A percentile compares a stretch with the other conserved stretches of the same genome.
phyloP scores from a whole-genome alignment of 1,284 basidiomycete genomes.

The Fomitopsis palustris region DNA sequence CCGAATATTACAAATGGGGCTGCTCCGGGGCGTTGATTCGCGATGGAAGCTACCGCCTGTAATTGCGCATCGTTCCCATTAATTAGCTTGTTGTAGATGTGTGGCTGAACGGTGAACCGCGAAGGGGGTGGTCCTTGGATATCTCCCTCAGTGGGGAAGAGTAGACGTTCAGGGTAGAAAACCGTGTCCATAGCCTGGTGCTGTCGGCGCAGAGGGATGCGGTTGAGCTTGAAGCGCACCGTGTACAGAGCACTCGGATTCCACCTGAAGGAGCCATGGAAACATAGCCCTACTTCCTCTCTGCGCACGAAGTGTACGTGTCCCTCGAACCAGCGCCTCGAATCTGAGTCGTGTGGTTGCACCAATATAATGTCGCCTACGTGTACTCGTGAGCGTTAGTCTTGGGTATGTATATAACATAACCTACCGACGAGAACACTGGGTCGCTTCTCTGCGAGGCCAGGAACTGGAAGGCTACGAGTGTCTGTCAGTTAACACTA shows the following conservation, averaged over 20 bases:
- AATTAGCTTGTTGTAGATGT: slow-evolving; percentile 9
- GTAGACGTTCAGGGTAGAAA: slow-evolving; percentile 35
- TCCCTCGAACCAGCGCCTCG: slow-evolving; percentile 53
- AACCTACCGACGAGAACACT: slow-evolving; percentile 54
- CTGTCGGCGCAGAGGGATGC: slow-evolving; percentile 47
- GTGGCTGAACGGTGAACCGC: not conserved
- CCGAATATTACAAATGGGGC: slow-evolving; percentile 61
- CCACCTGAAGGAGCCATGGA: slow-evolving; percentile 39
- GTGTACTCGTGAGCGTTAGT: not conserved
- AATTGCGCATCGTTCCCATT: slow-evolving; percentile 43
- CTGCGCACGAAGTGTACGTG: slow-evolving; percentile 49
- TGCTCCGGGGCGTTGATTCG: slow-evolving; percentile 39
- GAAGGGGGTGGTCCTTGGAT: slow-evolving; percentile 8
- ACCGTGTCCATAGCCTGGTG: slow-evolving; percentile 51
- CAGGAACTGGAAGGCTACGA: slow-evolving; percentile 50
- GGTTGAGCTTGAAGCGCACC: slow-evolving; percentile 53
- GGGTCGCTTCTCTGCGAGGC: slow-evolving; percentile 60
- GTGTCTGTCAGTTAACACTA: not conserved
- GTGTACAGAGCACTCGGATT: slow-evolving; percentile 11
- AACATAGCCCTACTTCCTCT: slow-evolving; percentile 49
- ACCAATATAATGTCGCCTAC: slow-evolving; percentile 53
- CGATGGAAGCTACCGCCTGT: slow-evolving; percentile 49
- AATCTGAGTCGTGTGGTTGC: slow-evolving; percentile 34
- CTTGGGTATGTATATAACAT: not conserved
- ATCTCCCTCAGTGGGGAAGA: slow-evolving; percentile 37